Conservation (phyloP, 2,329 filamentous ascomycete genomes). For the Cladosporium sp. region DNA sequence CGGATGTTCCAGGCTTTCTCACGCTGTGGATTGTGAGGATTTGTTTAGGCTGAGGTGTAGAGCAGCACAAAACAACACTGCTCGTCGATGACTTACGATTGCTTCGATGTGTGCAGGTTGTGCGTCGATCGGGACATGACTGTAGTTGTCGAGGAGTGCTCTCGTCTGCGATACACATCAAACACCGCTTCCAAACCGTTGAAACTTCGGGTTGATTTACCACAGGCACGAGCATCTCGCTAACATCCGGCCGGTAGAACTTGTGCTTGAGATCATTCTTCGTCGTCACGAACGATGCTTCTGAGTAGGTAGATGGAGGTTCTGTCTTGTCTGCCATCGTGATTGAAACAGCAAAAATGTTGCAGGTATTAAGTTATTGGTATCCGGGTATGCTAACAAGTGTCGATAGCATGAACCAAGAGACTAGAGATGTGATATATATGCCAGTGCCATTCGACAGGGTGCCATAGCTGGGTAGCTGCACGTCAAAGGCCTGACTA, state of each 20-base stretch:
- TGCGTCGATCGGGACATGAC: constrained; percentile 36
- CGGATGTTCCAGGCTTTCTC: constrained; percentile 29
- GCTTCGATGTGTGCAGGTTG: constrained; percentile 33
- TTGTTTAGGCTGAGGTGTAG: not conserved
- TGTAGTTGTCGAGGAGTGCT: constrained; percentile 41
- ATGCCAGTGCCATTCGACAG: not conserved
- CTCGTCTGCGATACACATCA: constrained; percentile 23
- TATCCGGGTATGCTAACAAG: accelerated
- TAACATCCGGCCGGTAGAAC: constrained; percentile 17
- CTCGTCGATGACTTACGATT: constrained; percentile 31
- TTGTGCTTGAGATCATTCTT: not conserved
- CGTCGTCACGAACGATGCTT: constrained; percentile 13
- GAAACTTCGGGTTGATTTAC: constrained; percentile 17
- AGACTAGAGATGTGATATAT: not conserved
- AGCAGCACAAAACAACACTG: not conserved
- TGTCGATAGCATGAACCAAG: not conserved
- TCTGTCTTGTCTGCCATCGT: not conserved
- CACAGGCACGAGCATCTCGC: constrained; percentile 21
- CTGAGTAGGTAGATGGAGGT: constrained; percentile 2
- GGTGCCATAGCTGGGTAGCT: not conserved
- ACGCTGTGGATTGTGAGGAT: constrained; percentile 15
- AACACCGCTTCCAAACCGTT: not conserved
- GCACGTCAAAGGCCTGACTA: not conserved
- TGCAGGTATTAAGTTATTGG: not conserved
- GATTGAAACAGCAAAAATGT: not conserved